A percentile compares a stretch with the other conserved stretches of the same genome.
Conservation (phyloP, 2,329 filamentous ascomycete species). For the Ophiocordyceps australis region DNA sequence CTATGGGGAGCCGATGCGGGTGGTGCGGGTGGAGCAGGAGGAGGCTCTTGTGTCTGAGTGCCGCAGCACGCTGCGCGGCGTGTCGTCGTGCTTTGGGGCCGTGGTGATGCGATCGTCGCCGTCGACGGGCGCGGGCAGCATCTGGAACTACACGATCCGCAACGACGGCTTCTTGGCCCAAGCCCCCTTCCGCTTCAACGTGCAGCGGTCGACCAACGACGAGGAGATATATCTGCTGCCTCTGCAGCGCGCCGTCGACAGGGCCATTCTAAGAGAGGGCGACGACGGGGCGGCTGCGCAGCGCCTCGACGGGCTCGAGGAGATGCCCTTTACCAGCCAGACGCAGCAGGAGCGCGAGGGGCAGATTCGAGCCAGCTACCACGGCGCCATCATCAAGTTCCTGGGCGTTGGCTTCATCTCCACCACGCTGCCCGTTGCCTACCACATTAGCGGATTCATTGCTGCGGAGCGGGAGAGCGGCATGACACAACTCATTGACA, state of each 20-base stretch:
- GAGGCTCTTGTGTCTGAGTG: slow-evolving; percentile 44
- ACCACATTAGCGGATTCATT: slow-evolving; percentile 74
- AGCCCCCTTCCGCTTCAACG: slow-evolving; percentile 43
- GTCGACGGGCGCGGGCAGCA: slow-evolving; percentile 40
- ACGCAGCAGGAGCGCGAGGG: slow-evolving; percentile 49
- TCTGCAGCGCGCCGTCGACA: slow-evolving; percentile 62
- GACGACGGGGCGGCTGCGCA: slow-evolving; percentile 14
- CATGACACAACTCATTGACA: slow-evolving; percentile 76
- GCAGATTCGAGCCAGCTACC: slow-evolving; percentile 50
- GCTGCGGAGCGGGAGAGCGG: slow-evolving; percentile 73
- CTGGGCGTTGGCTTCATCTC: slow-evolving; percentile 66
- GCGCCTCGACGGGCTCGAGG: slow-evolving; percentile 22
- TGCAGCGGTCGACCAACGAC: slow-evolving; percentile 49
- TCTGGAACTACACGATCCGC: slow-evolving; percentile 78
- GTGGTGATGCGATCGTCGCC: slow-evolving; percentile 63
- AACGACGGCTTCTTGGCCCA: slow-evolving; percentile 47
- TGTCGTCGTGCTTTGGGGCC: slow-evolving; percentile 55
- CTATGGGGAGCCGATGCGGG: slow-evolving; percentile 33
- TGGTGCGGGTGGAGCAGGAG: slow-evolving; percentile 33
- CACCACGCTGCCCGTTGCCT: slow-evolving; percentile 63
- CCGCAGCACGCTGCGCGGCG: slow-evolving; percentile 43
- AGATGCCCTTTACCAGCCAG: slow-evolving; percentile 61
- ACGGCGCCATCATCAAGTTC: slow-evolving; percentile 53
- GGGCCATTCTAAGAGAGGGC: slow-evolving; percentile 43
- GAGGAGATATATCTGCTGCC: slow-evolving; percentile 63